phyloP scores from a whole-genome alignment of 495 filamentous ascomycete genomes.

The Penicillium antarcticum region DNA sequence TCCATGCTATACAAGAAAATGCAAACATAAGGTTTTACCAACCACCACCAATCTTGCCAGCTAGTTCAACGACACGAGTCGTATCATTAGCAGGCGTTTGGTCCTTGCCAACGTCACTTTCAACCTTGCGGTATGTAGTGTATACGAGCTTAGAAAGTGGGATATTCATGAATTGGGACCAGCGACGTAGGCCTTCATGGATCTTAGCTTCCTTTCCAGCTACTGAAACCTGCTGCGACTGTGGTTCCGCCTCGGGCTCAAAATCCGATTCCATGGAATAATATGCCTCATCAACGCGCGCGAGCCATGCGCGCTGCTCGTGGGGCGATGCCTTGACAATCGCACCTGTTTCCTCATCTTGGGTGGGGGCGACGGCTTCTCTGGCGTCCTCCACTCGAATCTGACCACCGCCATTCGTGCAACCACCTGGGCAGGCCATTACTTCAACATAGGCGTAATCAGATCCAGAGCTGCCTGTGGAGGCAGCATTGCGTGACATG shows the following conservation, averaged over 20 bases:
- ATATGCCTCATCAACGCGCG: conserved; percentile 87
- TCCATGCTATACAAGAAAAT: background rate
- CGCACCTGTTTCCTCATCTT: conserved; percentile 18
- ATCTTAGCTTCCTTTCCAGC: conserved; percentile 33
- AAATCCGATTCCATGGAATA: conserved; percentile 72
- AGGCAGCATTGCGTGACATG: conserved; percentile 28
- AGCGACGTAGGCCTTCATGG: conserved; percentile 62
- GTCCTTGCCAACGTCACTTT: conserved; percentile 89
- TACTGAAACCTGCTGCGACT: conserved; percentile 13
- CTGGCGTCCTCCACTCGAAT: conserved; percentile 78
- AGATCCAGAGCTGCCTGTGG: conserved; percentile 34
- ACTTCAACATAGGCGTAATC: conserved; percentile 93
- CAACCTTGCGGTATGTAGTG: conserved; percentile 86
- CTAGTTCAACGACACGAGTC: conserved; percentile 83
- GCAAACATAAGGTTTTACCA: conserved; percentile 59
- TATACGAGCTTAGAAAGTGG: conserved; percentile 69
- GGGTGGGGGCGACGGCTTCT: conserved; percentile 17
- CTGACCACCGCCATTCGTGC: conserved; percentile 96
- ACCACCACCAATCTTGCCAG: conserved; percentile 88
- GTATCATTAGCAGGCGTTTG: conserved; percentile 54
- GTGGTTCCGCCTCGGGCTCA: conserved; percentile 21
- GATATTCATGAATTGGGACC: conserved; percentile 68
- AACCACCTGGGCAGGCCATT: conserved; percentile 97
- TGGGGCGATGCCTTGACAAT: conserved; percentile 55
- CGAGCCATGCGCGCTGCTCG: conserved; percentile 84